Conservation (phyloP, 2,329 filamentous ascomycete species). For the Aspergillus unguis region DNA sequence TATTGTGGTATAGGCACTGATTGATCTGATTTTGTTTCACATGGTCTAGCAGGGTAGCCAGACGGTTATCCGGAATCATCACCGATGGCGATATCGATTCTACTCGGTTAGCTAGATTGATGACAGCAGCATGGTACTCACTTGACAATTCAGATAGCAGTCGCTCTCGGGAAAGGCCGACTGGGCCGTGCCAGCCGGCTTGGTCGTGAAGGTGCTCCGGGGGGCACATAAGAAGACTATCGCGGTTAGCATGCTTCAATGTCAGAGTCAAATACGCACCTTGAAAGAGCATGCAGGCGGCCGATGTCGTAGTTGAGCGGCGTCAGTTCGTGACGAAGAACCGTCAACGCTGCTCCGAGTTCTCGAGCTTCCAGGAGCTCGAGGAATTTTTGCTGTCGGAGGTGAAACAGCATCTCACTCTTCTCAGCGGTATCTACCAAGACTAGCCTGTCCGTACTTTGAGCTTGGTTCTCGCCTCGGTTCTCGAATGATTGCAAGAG, state of each 20-base stretch:
- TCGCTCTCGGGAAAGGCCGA: conserved; percentile 67
- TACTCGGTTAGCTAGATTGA: conserved; percentile 33
- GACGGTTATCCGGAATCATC: conserved; percentile 90
- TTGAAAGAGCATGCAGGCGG: conserved; percentile 77
- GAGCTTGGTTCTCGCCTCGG: conserved; percentile 29
- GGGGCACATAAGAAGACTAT: conserved; percentile 82
- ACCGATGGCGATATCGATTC: conserved; percentile 91
- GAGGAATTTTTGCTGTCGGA: conserved; percentile 91
- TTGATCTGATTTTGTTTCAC: conserved; percentile 81
- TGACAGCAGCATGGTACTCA: conserved; percentile 43
- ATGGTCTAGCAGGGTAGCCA: conserved; percentile 76
- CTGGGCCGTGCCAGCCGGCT: conserved; percentile 80
- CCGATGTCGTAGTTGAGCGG: conserved; percentile 75
- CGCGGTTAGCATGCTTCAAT: background rate
- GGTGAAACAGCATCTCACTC: conserved; percentile 77
- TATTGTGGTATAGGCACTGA: conserved; percentile 86
- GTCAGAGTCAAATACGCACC: conserved; percentile 41
- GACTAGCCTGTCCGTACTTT: conserved; percentile 58
- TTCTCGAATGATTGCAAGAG: conserved; percentile 57
- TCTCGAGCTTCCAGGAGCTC: conserved; percentile 80
- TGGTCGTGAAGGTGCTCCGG: conserved; percentile 71
- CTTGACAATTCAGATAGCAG: conserved; percentile 81
- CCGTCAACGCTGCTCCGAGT: conserved; percentile 68
- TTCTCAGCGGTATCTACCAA: conserved; percentile 72
- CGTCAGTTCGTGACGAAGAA: conserved; percentile 84